Conservation (phyloP, 495 filamentous ascomycete species). For the Lentithecium fluviatile region DNA sequence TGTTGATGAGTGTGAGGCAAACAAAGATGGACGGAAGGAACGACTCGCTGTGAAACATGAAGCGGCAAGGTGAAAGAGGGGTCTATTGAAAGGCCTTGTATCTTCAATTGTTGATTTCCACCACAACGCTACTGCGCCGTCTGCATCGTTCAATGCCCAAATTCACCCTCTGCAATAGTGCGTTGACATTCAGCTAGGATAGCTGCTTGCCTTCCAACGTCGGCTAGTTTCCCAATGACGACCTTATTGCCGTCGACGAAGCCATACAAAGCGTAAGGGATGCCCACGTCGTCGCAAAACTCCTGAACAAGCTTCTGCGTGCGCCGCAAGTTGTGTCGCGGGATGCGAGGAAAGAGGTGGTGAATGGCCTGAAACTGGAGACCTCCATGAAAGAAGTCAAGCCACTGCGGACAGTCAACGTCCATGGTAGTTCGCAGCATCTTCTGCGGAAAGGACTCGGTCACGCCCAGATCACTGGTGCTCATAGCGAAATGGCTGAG, state of each 20-base stretch:
- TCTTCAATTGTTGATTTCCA: background rate
- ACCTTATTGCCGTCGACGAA: slow-evolving; percentile 91
- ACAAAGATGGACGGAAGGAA: too few relatives aligned
- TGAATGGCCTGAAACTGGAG: slow-evolving; percentile 97
- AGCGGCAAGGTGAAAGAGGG: background rate
- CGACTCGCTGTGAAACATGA: too few relatives aligned
- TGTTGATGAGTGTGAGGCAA: too few relatives aligned
- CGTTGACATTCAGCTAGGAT: slow-evolving; percentile 86
- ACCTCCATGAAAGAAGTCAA: slow-evolving; percentile 95
- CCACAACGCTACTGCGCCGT: background rate
- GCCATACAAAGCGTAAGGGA: slow-evolving; percentile 91
- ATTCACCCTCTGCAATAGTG: slow-evolving; percentile 28
- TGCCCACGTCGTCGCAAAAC: slow-evolving; percentile 86
- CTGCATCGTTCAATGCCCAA: slow-evolving; percentile 18
- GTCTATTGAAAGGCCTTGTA: background rate
- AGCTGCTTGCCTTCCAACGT: slow-evolving; percentile 82
- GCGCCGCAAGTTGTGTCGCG: slow-evolving; percentile 83
- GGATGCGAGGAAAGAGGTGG: slow-evolving; percentile 91
- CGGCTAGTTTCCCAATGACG: slow-evolving; percentile 78
- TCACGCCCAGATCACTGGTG: slow-evolving; percentile 80
- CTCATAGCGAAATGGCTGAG: slow-evolving; percentile 97
- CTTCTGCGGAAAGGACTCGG: slow-evolving; percentile 91
- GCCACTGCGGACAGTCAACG: slow-evolving; percentile 90
- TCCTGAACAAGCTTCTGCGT: slow-evolving; percentile 81
- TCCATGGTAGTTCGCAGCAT: slow-evolving; percentile 99